Evolutionary conservation across 106 monocot genomes (phyloP), one percentile per base, ranked within the genome.

Genomic region (Allium cepa): DNA sequence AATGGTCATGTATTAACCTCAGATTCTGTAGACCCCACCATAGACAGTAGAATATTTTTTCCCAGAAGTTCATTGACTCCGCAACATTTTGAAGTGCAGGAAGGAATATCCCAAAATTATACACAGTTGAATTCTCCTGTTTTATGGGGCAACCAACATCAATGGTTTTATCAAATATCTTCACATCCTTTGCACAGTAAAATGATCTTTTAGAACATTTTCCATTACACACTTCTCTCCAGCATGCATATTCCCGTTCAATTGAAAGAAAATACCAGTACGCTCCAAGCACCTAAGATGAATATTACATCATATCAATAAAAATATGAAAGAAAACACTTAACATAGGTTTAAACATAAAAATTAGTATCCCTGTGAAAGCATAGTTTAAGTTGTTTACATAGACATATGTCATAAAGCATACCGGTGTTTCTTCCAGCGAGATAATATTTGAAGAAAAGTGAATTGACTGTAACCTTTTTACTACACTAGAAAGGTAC

Each of bases 11-110:
- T 9, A 64, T 85, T 64, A 63, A 87, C 97, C 92, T 97, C 69
- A 97, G 73, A 80, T 87, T 92, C 72, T 84, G 92, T 18, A 97
- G 67, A 8, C 97, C 97, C 89, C 92, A 97, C 92, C 92, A 97
- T 57, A 92, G 84, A 71, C 97, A 97, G 72, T 82, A 97, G 68
- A 97, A 87, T 11, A 92, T 73, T 57, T 97, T 97, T 57, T 83
- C 77, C 36, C 59, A 68, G 61, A 92, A 90, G 56, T 73, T 76
- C 17, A 15, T 68, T 46, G 78, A 80, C 59, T 76, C 67, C 52
- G 46, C 81, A 71, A 89, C 84, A 79, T 79, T 87, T 69, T 85
- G 63, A 63, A 97, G 77, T 74, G 84, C 89, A 11, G 17, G 17
- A 49, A 71, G 36, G 67, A 77, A 97, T 64, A 97, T 92, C 45